A percentile compares a stretch with the other conserved stretches of the same genome.
Evolutionary conservation across 352 stramenopile species (phyloP).

Genomic region (Pythium utonaiense): DNA sequence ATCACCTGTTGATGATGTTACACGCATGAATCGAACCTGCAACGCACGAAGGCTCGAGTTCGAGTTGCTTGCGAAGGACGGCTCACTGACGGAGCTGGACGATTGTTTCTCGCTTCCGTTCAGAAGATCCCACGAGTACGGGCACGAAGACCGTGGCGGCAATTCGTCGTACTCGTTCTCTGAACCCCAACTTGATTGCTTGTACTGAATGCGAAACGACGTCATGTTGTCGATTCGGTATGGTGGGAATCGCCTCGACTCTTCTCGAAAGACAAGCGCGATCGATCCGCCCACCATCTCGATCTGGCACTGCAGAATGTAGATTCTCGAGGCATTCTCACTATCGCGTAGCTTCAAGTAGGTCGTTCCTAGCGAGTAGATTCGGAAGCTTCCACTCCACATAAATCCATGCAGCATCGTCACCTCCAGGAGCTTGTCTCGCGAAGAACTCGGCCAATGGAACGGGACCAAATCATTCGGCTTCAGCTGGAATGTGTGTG

Average conservation of each 20-base stretch:
- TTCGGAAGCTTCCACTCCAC: constrained; percentile 85
- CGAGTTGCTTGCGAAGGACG: constrained; percentile 52
- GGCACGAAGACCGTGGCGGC: constrained; percentile 58
- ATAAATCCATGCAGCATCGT: constrained; percentile 77
- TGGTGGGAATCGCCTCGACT: constrained; percentile 82
- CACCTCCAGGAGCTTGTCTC: constrained; percentile 82
- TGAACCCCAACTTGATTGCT: constrained; percentile 72
- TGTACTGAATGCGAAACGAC: constrained; percentile 86
- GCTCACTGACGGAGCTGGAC: constrained; percentile 56
- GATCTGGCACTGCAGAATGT: constrained; percentile 88
- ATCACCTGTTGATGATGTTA: constrained; percentile 64
- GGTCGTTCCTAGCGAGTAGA: constrained; percentile 81
- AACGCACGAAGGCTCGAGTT: constrained; percentile 61
- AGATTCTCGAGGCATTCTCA: constrained; percentile 65
- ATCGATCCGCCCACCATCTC: constrained; percentile 85
- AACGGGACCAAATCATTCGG: constrained; percentile 80
- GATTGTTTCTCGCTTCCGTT: constrained; percentile 63
- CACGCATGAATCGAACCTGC: constrained; percentile 86
- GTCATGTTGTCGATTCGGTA: constrained; percentile 92
- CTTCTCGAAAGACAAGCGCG: constrained; percentile 79
- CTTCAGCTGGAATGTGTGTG: constrained; percentile 66
- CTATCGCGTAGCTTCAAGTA: constrained; percentile 83
- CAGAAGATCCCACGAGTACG: constrained; percentile 86
- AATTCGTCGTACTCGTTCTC: constrained; percentile 78
- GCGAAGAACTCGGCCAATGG: constrained; percentile 76